Conservation (phyloP, 176 grass and related monocot species). For the Eragrostis curvula region DNA sequence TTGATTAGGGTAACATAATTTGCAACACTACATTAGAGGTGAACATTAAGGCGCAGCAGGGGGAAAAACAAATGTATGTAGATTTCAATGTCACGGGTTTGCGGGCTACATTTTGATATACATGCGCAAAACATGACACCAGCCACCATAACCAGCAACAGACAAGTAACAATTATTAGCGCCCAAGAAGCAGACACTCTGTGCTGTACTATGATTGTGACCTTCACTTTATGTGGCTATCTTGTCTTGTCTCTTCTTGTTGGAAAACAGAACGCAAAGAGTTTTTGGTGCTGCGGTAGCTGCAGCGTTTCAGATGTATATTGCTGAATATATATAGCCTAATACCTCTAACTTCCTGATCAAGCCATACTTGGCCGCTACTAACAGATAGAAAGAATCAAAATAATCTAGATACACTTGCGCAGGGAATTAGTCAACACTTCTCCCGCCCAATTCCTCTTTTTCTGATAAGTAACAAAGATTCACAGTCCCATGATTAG, state of each 20-base stretch:
- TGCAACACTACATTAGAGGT: not conserved
- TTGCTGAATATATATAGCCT: too few relatives aligned
- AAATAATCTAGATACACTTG: too few relatives aligned
- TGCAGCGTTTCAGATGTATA: too few relatives aligned
- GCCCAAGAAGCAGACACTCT: not conserved
- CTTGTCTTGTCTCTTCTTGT: too few relatives aligned
- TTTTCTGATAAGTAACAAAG: not conserved
- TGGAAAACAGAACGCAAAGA: too few relatives aligned
- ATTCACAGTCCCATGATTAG: not conserved
- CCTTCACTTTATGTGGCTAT: not conserved
- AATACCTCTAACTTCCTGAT: too few relatives aligned
- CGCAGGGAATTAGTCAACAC: too few relatives aligned
- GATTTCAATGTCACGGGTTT: not conserved
- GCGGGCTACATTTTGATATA: not conserved
- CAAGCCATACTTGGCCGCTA: too few relatives aligned
- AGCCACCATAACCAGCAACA: not conserved
- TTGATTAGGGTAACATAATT: not conserved
- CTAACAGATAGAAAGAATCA: too few relatives aligned
- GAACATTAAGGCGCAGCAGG: not conserved
- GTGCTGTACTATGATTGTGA: constrained; percentile 1
- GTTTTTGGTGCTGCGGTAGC: too few relatives aligned
- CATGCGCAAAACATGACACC: constrained; percentile 9
- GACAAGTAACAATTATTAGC: not conserved
- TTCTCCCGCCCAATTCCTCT: not conserved
- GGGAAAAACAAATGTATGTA: not conserved